These are phyloP conservation scores for Phyllostachys edulis DNA, from an alignment of 176 grass and related monocot genomes.

Conservation along the genomic window DNA sequence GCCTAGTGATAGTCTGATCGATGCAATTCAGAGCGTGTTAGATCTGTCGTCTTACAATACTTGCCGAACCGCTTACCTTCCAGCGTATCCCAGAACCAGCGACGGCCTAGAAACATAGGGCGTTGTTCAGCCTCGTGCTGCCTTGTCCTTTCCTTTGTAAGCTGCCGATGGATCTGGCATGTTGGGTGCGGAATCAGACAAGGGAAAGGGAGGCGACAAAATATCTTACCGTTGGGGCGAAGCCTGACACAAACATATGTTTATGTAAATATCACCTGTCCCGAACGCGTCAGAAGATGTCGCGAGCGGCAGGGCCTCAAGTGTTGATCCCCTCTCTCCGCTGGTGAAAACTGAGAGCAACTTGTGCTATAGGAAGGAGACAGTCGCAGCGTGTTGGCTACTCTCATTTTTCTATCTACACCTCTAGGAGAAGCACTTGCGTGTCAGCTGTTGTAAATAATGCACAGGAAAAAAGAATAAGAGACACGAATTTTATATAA, in stretches of 20 bases:
- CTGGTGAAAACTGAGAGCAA: neutral
- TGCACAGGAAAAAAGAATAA: no score
- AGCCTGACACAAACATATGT: neutral
- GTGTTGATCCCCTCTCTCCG: neutral
- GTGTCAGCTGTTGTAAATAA: no score
- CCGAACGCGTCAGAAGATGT: neutral
- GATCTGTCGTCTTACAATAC: neutral
- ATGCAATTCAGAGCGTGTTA: neutral
- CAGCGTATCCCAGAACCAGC: neutral
- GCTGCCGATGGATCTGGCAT: neutral
- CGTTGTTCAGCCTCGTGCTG: neutral
- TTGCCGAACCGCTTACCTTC: neutral
- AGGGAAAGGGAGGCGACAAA: neutral
- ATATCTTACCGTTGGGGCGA: conserved; percentile 34
- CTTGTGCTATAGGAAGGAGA: neutral
- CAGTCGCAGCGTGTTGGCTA: neutral
- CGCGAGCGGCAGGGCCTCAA: neutral
- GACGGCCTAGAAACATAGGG: neutral
- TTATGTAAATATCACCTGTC: neutral
- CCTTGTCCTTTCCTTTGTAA: conserved; percentile 5
- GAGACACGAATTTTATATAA: no score
- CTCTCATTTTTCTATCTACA: neutral
- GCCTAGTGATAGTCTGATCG: neutral
- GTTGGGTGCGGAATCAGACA: neutral
- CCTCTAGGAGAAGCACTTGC: neutral